Evolutionary conservation across 1,284 basidiomycete genomes (phyloP).

Genomic region (Anthracocystis walkeri): DNA sequence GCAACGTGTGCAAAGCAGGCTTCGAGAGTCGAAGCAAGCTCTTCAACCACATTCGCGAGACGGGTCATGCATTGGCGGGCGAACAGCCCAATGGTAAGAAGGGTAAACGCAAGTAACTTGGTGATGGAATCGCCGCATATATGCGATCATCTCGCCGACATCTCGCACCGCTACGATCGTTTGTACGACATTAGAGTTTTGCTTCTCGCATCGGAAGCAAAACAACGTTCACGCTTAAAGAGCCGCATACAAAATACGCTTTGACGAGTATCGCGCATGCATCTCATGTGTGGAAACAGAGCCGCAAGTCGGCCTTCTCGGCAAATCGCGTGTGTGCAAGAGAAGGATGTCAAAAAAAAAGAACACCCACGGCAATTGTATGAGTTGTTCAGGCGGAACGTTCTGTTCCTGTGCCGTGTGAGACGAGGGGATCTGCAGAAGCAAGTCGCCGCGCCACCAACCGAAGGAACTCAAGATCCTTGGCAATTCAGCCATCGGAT

Average conservation of each 20-base stretch:
- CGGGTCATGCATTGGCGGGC: conserved; percentile 78
- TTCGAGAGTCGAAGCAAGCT: conserved; percentile 83
- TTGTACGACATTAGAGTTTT: background rate
- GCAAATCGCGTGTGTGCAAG: too few relatives aligned
- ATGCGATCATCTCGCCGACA: background rate
- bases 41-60: conserved; percentile 80
- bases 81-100: conserved; percentile 27
- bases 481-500: too few relatives aligned
- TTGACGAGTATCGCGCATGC: too few relatives aligned
- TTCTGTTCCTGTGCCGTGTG: too few relatives aligned
- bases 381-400: too few relatives aligned
- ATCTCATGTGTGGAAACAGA: too few relatives aligned
- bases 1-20: conserved; percentile 78
- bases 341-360: too few relatives aligned
- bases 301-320: too few relatives aligned
- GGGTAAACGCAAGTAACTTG: conserved; percentile 20
- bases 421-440: too few relatives aligned
- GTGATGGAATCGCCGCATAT: background rate
- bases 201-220: background rate
- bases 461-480: too few relatives aligned
- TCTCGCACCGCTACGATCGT: background rate
- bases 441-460: too few relatives aligned
- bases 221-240: background rate
- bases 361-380: too few relatives aligned
- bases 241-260: background rate